Conservation (phyloP, 2,329 filamentous ascomycete genomes). For the Ophiostoma triangulosporum region DNA sequence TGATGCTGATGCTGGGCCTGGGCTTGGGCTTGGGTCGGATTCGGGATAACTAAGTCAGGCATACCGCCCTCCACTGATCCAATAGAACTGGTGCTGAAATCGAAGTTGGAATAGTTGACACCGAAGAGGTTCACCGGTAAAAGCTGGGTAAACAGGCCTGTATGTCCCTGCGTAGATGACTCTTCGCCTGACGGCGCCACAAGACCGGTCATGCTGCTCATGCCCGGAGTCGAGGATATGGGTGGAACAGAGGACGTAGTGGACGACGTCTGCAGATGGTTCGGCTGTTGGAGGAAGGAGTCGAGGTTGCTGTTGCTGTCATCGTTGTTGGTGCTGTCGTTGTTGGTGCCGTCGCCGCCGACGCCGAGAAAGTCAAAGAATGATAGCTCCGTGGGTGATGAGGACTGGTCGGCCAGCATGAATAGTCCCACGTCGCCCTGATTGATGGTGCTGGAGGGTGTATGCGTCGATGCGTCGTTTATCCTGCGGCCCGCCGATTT, state of each 20-base stretch:
- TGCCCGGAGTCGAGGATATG: neutral
- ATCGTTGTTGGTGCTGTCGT: neutral
- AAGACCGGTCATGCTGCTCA: neutral
- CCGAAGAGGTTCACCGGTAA: slow-evolving; percentile 5
- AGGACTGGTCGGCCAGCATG: neutral
- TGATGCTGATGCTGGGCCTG: neutral
- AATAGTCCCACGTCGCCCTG: slow-evolving; percentile 3
- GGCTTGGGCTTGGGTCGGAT: neutral
- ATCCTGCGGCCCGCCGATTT: neutral
- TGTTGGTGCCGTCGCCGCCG: neutral
- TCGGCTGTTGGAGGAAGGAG: neutral
- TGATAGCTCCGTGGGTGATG: slow-evolving; percentile 15
- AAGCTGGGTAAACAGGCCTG: neutral
- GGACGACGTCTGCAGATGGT: neutral
- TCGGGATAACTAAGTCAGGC: neutral
- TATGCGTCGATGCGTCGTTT: neutral
- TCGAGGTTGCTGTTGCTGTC: neutral
- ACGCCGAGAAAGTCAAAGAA: slow-evolving; percentile 21
- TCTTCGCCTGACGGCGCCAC: neutral
- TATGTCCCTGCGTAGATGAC: neutral
- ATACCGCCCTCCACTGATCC: neutral
- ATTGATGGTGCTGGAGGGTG: neutral
- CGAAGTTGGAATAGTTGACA: slow-evolving; percentile 4
- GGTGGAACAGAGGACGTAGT: neutral
- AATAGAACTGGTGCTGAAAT: neutral